A percentile compares a stretch with the other conserved stretches of the same genome.
Evolutionary conservation across 2,329 filamentous ascomycete species (phyloP).

Genomic region (Verticillium longisporum): DNA sequence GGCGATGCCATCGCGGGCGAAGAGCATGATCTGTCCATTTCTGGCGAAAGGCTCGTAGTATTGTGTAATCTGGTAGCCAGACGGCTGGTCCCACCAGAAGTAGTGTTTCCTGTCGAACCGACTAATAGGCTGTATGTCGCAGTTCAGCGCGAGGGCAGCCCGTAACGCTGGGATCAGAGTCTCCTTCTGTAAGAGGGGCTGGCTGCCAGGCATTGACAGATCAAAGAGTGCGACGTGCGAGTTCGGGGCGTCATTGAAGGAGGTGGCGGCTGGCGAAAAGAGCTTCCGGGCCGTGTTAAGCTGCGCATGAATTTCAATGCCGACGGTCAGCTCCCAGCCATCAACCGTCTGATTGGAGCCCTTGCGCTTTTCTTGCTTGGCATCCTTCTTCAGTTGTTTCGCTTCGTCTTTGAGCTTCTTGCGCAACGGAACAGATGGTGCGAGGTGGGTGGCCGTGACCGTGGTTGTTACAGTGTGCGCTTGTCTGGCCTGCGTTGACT

Average conservation of each 20-base stretch:
- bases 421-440: constrained; percentile 46
- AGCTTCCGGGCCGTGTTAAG: constrained; percentile 84
- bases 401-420: constrained; percentile 67
- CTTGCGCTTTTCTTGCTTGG: constrained; percentile 39
- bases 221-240: constrained; percentile 87
- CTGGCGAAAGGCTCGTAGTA: constrained; percentile 72
- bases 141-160: constrained; percentile 78
- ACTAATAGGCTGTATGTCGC: constrained; percentile 68
- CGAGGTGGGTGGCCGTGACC: constrained; percentile 17
- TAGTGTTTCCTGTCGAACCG: constrained; percentile 96
- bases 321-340: constrained; percentile 89
- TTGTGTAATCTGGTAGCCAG: constrained; percentile 96
- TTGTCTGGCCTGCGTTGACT: background rate
- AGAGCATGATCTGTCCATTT: constrained; percentile 66
- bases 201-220: constrained; percentile 79
- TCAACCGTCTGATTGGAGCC: constrained; percentile 43
- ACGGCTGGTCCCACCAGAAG: constrained; percentile 96
- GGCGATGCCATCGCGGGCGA: constrained; percentile 71
- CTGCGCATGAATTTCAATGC: constrained; percentile 96
- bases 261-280: constrained; percentile 68
- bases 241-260: constrained; percentile 66
- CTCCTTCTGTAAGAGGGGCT: constrained; percentile 77
- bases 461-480: background rate
- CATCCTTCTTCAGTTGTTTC: constrained; percentile 64
- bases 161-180: constrained; percentile 84